phyloP scores from a whole-genome alignment of 495 filamentous ascomycete genomes.

The Penicillium dipodomyicola region DNA sequence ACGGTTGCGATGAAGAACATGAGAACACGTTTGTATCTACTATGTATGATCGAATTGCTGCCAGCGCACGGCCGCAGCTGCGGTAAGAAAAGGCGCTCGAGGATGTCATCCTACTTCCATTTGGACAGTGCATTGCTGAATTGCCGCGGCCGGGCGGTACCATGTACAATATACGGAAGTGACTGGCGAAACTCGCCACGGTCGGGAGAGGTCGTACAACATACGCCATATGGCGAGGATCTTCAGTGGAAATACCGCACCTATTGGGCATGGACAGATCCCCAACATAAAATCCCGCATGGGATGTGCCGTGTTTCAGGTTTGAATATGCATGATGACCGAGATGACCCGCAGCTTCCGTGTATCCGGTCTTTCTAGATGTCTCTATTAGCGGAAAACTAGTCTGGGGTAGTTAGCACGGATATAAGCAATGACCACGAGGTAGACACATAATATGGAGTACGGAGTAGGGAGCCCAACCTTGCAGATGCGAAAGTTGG shows the following conservation, averaged over 20 bases:
- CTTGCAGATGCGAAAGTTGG: background rate
- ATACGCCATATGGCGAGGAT: background rate
- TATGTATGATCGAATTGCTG: slow-evolving; percentile 10
- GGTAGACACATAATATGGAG: background rate
- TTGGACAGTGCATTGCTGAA: slow-evolving; percentile 12
- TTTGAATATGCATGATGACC: background rate
- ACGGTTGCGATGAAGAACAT: slow-evolving; percentile 15
- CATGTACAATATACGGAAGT: too few species aligned
- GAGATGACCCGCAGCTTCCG: background rate
- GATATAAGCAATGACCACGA: background rate
- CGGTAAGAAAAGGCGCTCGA: slow-evolving; percentile 6
- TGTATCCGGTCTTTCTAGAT: background rate
- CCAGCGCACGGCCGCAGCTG: slow-evolving; percentile 14
- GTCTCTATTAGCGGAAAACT: background rate
- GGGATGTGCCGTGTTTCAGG: background rate
- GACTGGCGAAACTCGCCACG: background rate
- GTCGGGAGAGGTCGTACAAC: too few species aligned
- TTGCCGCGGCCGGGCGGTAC: slow-evolving; percentile 10
- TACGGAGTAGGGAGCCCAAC: too few species aligned
- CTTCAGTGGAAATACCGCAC: background rate
- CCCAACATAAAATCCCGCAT: background rate
- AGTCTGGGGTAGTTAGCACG: background rate
- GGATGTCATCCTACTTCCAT: slow-evolving; percentile 17
- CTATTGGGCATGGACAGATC: background rate
- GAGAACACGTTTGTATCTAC: slow-evolving; percentile 15